Conservation (phyloP, 1,284 basidiomycete genomes). For the Coniferiporia weirii region DNA sequence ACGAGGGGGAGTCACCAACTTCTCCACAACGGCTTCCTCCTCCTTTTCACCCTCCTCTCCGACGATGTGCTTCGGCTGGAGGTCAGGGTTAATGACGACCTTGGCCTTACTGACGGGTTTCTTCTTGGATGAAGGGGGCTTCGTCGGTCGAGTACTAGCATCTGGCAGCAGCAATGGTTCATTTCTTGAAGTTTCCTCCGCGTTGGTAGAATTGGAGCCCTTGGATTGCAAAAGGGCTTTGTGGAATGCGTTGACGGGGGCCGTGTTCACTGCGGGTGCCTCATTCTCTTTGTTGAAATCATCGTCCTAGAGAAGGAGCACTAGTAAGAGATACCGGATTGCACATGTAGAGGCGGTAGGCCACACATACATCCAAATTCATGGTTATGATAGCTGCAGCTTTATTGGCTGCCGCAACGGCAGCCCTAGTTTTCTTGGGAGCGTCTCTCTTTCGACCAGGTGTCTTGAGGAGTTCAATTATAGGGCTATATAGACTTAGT, state of each 20-base stretch:
- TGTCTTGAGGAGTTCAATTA: constrained; percentile 80
- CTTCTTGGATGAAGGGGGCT: background rate
- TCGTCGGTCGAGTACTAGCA: background rate
- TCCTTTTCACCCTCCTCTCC: constrained; percentile 10
- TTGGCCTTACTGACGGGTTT: background rate
- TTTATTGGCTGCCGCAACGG: constrained; percentile 39
- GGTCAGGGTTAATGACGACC: background rate
- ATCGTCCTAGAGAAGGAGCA: constrained; percentile 28
- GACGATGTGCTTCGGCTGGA: background rate
- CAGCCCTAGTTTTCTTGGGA: constrained; percentile 44
- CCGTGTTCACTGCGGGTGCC: constrained; percentile 25
- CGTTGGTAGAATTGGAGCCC: constrained; percentile 16
- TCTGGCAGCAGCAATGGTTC: background rate
- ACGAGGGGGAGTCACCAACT: constrained; percentile 2
- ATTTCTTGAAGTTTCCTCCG: constrained; percentile 5
- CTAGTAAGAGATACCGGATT: background rate
- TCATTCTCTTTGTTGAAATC: constrained; percentile 36
- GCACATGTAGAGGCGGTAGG: background rate
- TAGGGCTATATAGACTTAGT: constrained; percentile 38
- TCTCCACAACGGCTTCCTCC: constrained; percentile 6
- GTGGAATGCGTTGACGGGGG: constrained; percentile 42
- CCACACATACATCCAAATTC: constrained; percentile 42
- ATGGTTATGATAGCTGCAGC: constrained; percentile 35
- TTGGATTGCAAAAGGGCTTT: constrained; percentile 41
- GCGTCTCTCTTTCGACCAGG: constrained; percentile 63